Conservation (phyloP, 2,329 filamentous ascomycete species). For the Podosphaera xanthii region DNA sequence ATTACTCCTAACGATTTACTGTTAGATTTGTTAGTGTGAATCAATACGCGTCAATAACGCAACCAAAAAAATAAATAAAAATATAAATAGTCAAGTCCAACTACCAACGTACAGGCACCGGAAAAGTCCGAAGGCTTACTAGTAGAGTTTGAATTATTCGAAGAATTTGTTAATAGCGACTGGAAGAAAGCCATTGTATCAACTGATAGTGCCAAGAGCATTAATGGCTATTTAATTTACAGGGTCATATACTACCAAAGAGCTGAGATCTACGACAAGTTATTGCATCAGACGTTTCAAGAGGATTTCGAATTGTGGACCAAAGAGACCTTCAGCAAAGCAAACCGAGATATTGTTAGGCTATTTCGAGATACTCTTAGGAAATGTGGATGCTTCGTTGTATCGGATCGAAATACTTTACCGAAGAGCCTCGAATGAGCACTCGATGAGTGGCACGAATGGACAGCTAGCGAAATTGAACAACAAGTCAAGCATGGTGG, state of each 20-base stretch:
- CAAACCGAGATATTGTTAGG: neutral
- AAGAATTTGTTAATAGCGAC: neutral
- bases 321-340: neutral
- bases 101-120: neutral
- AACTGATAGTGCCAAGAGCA: too few relatives aligned
- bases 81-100: neutral
- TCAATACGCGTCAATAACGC: neutral
- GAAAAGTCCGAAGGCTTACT: neutral
- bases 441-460: neutral
- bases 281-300: neutral
- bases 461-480: neutral
- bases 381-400: neutral
- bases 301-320: neutral
- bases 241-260: too few relatives aligned
- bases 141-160: neutral
- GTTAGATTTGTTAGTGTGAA: neutral
- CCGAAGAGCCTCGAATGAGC: neutral
- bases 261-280: neutral
- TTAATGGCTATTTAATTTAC: too few relatives aligned
- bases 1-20: constrained; percentile 1
- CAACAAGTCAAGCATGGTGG: neutral
- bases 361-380: neutral
- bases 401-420: neutral
- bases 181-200: too few relatives aligned
- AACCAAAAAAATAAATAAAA: neutral